phyloP scores from a whole-genome alignment of 306 rosid species.

The Inga laurina region DNA sequence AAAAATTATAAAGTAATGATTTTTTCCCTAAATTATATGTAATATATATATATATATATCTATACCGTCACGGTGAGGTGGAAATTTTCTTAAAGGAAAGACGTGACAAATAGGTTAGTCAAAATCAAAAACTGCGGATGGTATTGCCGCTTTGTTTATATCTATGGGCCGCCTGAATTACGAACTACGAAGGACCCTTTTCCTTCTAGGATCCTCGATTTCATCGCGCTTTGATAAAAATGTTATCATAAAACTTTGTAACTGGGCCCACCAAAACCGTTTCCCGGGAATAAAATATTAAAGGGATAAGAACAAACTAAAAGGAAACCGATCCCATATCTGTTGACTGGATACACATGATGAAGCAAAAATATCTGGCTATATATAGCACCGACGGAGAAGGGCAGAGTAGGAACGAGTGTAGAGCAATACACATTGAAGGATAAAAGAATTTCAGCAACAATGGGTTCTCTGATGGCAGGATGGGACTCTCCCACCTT shows the following conservation, averaged over 20 bases:
- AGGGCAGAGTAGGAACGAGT: background rate
- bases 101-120: background rate
- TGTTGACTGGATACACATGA: background rate
- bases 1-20: background rate
- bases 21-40: no score
- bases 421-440: background rate
- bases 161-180: conserved; percentile 19
- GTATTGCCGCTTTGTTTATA: conserved; percentile 1
- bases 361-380: background rate
- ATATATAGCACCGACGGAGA: background rate
- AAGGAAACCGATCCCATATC: background rate
- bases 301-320: conserved; percentile 41
- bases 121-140: conserved; percentile 7
- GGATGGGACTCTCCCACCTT: conserved; percentile 63
- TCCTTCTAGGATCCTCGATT: background rate
- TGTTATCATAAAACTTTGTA: background rate
- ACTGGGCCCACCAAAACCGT: conserved; percentile 11
- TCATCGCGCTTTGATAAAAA: background rate
- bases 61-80: background rate
- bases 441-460: background rate
- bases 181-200: background rate
- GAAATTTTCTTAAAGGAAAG: background rate
- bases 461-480: conserved; percentile 88
- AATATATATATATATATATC: no score
- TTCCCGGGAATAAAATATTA: background rate